These are phyloP conservation scores for Mortierella claussenii DNA, from an alignment of 192 early-diverging fungal genomes.

Conservation along the genomic window DNA sequence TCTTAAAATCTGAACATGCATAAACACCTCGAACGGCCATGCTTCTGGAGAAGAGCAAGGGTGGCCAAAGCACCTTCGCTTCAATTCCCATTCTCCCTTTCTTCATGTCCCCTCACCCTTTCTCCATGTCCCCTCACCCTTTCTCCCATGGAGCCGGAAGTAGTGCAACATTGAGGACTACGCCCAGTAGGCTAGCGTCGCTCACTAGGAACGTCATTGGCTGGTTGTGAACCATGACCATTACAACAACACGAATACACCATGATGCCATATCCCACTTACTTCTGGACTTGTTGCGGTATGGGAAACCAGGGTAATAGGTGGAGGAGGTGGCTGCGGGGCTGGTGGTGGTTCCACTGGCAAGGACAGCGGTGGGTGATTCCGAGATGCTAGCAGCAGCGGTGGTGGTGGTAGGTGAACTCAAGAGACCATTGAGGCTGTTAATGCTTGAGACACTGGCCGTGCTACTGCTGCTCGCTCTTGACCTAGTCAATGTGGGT, in stretches of 20 bases:
- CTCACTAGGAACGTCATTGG: not conserved
- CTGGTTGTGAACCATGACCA: not conserved
- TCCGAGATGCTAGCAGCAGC: constrained; percentile 11
- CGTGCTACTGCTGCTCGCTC: constrained; percentile 16
- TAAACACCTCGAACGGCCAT: too few relatives aligned
- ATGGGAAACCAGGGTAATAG: constrained; percentile 25
- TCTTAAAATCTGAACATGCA: too few relatives aligned
- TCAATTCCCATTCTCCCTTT: too few relatives aligned
- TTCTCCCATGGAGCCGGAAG: too few relatives aligned
- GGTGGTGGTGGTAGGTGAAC: constrained; percentile 19
- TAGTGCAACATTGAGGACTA: not conserved
- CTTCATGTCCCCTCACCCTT: too few relatives aligned
- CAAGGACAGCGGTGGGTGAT: constrained; percentile 21
- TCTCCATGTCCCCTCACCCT: too few relatives aligned
- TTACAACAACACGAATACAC: not conserved
- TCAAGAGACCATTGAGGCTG: constrained; percentile 24
- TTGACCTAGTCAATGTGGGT: constrained; percentile 5
- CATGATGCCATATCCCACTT: constrained; percentile 5
- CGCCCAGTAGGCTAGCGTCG: not conserved
- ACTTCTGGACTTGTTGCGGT: constrained; percentile 43
- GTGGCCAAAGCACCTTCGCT: too few relatives aligned
- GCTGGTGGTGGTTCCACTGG: constrained; percentile 9
- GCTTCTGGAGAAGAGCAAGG: too few relatives aligned
- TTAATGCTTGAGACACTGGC: constrained; percentile 16
- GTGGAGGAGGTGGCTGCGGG: constrained; percentile 9